These are phyloP conservation scores for Hura crepitans DNA, from an alignment of 441 rosid genomes.

Conservation along the genomic window DNA sequence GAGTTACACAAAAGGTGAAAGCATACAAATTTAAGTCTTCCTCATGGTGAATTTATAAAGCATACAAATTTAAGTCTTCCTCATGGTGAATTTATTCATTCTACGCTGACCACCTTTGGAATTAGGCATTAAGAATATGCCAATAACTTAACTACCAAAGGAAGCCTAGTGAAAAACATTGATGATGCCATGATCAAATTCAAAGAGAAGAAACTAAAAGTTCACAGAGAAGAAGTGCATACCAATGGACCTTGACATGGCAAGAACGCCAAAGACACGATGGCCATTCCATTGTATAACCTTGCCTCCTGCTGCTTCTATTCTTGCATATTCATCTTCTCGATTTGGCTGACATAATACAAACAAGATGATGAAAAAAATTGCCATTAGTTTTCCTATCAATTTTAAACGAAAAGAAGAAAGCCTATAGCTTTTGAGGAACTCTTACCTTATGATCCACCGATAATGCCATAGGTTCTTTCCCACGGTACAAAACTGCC, in stretches of 20 bases:
- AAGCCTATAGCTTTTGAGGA: slow-evolving; percentile 6
- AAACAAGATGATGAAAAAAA: slow-evolving; percentile 13
- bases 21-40: background rate
- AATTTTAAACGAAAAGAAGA: slow-evolving; percentile 3
- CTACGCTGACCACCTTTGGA: background rate
- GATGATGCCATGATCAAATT: background rate
- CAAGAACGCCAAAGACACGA: slow-evolving; percentile 89
- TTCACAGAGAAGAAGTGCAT: slow-evolving; percentile 20
- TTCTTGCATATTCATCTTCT: slow-evolving; percentile 87
- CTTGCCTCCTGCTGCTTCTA: slow-evolving; percentile 90
- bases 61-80: background rate
- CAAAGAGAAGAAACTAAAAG: background rate
- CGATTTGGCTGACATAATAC: slow-evolving; percentile 64
- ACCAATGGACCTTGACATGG: slow-evolving; percentile 96
- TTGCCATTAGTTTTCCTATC: slow-evolving; percentile 4
- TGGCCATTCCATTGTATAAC: slow-evolving; percentile 95
- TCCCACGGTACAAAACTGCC: slow-evolving; percentile 85
- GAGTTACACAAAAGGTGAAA: background rate
- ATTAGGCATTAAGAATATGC: slow-evolving; percentile 12
- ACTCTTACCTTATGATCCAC: slow-evolving; percentile 79
- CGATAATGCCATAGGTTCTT: slow-evolving; percentile 75
- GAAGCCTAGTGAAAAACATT: slow-evolving; percentile 5
- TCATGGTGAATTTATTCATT: slow-evolving; percentile 3
- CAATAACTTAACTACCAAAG: background rate
- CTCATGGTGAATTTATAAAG: background rate